phyloP scores from a whole-genome alignment of 1,139 yeast genomes.

The Diutina scorzettiae region DNA sequence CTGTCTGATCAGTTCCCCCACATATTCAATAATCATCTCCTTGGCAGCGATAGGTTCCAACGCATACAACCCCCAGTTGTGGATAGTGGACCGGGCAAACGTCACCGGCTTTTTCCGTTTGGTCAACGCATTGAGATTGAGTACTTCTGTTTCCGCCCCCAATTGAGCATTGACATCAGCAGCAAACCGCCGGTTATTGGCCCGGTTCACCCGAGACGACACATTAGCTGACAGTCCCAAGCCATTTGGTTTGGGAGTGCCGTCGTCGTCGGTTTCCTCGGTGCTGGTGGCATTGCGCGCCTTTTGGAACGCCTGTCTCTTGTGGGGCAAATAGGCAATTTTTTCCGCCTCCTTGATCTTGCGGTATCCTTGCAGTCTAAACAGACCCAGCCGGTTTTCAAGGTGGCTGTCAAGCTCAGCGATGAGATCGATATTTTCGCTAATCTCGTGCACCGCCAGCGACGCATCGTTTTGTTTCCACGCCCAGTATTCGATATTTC shows the following conservation, averaged over 20 bases:
- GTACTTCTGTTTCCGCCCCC: slow-evolving; percentile 71
- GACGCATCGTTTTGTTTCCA: slow-evolving; percentile 41
- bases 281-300: neutral
- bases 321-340: slow-evolving; percentile 67
- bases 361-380: slow-evolving; percentile 62
- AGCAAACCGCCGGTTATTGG: slow-evolving; percentile 79
- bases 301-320: slow-evolving; percentile 24
- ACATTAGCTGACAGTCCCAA: slow-evolving; percentile 4
- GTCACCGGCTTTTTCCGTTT: slow-evolving; percentile 90
- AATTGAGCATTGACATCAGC: slow-evolving; percentile 83
- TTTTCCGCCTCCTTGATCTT: slow-evolving; percentile 68
- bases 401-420: slow-evolving; percentile 13
- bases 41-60: slow-evolving; percentile 86
- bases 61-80: slow-evolving; percentile 96
- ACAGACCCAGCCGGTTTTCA: slow-evolving; percentile 45
- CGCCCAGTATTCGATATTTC: slow-evolving; percentile 49
- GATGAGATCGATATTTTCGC: neutral
- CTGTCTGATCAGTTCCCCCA: slow-evolving; percentile 92
- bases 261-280: neutral
- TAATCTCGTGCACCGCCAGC: neutral
- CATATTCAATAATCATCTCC: slow-evolving; percentile 97
- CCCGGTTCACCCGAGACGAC: slow-evolving; percentile 73
- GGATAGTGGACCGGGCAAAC: slow-evolving; percentile 92
- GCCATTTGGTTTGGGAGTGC: neutral
- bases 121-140: slow-evolving; percentile 66